Evolutionary conservation across 2,329 filamentous ascomycete species (phyloP), one percentile per base, ranked within the genome.

Genomic region (Xylogone sp.): DNA sequence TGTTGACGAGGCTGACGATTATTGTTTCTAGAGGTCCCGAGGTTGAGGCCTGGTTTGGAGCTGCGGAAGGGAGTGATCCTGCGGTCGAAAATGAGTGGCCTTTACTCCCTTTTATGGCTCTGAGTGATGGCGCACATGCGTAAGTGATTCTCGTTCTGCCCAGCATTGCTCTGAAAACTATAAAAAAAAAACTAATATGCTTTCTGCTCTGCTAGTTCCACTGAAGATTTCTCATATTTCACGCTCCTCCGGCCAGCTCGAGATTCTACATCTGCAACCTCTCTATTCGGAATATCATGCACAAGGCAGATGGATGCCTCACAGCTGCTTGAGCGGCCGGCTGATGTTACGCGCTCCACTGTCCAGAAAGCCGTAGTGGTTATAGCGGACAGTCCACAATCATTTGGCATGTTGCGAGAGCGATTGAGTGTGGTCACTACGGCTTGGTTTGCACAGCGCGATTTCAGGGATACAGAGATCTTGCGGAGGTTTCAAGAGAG

Each of bases 151-250:
- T 46, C 48, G 27, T 21, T 44, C 27, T n/a, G 19, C 10, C 43
- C 47, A 21, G 64, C 77, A 86, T 53, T 78, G 84, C 61, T 79
- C 83, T 55, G 86, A 82, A 67, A 83, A 83, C 64, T 77, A 9
- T 16, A 13, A 39, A 5, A 4, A 4, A 39, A 16, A 39, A 16
- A 16, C 34, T 39, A 39, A 39, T 16, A 16, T 39, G n/a, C 4
- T 13, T 16, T 18, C 21, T 29, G 39, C 43, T 29, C 42, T 48
- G 60, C 24, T 63, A 94, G 89, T 51, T 86, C 89, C 20, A 87
- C 87, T 52, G 94, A 99, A 72, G 94, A 97, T 72, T 99, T 97
- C 75, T 97, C 92, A 48, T 99, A 99, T 74, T 99, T 99, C 69
- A 97, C 93, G 8, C 83, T 99, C 48, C 79, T 90, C 53, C 82